Evolutionary conservation across 345 rosid species (phyloP), one percentile per base, ranked within the genome.

Genomic region (Dovyalis caffra): DNA sequence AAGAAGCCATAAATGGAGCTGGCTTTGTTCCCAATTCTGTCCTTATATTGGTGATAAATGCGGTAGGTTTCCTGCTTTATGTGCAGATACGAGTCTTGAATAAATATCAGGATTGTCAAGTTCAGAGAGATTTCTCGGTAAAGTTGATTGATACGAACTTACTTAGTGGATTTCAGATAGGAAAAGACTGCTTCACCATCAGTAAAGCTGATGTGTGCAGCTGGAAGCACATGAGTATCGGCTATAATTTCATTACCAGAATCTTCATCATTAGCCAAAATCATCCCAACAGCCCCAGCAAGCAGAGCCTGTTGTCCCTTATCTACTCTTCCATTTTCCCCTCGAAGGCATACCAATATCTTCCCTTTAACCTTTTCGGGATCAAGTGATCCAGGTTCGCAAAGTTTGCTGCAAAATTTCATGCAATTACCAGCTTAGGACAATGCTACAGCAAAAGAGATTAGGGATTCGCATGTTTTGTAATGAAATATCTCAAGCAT

Each of bases 261-360:
- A 0, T 5, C 6, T 66, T 71, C 33, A 65, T 80, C 81, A 53
- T 90, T 88, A 2, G 75, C 82, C 28, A 87, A 74, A 65, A 89
- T 81, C 90, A 89, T 85, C 58, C 91, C 91, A 1, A 74, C 85
- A 0, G 89, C 95, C 0, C 91, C 90, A 0, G 85, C 88, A 12
- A 58, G 68, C 10, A 73, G 49, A 65, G 84, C 90, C 18, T 66
- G 65, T 1, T 31, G n/a, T 2, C 90, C 89, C 32, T 83, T 78
- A 3, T 84, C 81, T 16, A 66, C 67, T 75, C 85, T 79, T 18
- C 33, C 72, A 20, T 18, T 80, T 1, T 23, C 72, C 11, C 84
- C 85, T 6, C 81, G 77, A 25, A 85, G 56, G 71, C 92, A 89
- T 8, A 85, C 72, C 77, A 90, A 29, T 63, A 90, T 88, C 86